phyloP scores from a whole-genome alignment of 202 grass and related monocot genomes.

The Schoenoplectus triqueter region DNA sequence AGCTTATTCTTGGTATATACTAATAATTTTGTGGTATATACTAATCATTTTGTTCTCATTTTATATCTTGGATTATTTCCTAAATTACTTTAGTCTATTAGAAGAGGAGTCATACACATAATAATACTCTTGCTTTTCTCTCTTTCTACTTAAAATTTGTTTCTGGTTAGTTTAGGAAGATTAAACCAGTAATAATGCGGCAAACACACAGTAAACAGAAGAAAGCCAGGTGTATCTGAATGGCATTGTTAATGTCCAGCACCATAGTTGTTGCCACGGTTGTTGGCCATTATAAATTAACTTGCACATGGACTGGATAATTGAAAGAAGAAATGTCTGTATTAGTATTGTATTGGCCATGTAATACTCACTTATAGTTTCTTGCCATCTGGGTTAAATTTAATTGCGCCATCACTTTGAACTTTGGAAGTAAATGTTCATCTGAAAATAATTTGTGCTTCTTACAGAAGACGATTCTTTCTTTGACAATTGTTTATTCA shows the following conservation, averaged over 20 bases:
- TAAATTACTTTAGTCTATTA: neutral
- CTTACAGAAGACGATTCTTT: slow-evolving; percentile 1
- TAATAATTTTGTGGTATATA: neutral
- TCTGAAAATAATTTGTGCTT: neutral
- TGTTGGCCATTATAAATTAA: too few species aligned
- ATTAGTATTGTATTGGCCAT: neutral
- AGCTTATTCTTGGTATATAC: slow-evolving; percentile 83
- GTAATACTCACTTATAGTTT: neutral
- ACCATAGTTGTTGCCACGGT: too few species aligned
- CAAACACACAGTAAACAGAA: neutral
- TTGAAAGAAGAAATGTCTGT: neutral
- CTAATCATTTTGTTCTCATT: neutral
- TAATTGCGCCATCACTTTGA: neutral
- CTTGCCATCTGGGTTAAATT: neutral
- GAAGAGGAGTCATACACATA: neutral
- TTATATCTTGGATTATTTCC: neutral
- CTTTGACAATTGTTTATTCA: slow-evolving; percentile 42
- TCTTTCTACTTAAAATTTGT: neutral
- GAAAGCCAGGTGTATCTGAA: neutral
- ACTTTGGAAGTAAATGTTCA: too few species aligned
- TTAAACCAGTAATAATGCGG: neutral
- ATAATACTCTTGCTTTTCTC: neutral
- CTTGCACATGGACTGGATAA: too few species aligned
- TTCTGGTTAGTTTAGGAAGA: neutral
- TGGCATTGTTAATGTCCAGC: neutral